Percentiles rank a stretch among this genome's conserved stretches.
These are phyloP conservation scores for Torulaspora microellipsoides DNA, from an alignment of 805 yeast species.

Conservation along the genomic window DNA sequence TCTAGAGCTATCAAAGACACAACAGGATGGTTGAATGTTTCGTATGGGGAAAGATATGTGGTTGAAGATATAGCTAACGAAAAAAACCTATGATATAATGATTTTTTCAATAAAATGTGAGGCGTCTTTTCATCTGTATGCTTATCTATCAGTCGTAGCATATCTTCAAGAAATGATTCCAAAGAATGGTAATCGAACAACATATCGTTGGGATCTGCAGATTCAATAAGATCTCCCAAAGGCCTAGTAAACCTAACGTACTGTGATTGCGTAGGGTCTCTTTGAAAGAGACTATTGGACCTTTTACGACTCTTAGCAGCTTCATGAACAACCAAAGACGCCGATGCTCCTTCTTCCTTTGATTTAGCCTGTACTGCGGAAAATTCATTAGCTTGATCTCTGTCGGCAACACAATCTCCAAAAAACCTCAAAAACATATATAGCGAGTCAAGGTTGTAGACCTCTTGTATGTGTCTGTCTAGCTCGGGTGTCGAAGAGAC, in stretches of 20 bases:
- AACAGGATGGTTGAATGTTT: conserved; percentile 83
- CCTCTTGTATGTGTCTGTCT: conserved; percentile 27
- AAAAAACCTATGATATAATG: conserved; percentile 54
- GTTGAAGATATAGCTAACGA: conserved; percentile 53
- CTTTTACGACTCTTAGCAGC: conserved; percentile 21
- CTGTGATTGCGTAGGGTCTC: conserved; percentile 32
- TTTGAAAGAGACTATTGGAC: conserved; percentile 32
- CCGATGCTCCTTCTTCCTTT: background rate
- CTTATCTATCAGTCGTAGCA: conserved; percentile 31
- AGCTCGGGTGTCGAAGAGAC: conserved; percentile 29
- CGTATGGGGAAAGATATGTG: conserved; percentile 65
- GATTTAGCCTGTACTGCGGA: background rate
- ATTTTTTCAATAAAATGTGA: conserved; percentile 36
- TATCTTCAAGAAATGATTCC: conserved; percentile 35
- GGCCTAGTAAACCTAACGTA: conserved; percentile 51
- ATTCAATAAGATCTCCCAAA: conserved; percentile 32
- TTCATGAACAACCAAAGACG: background rate
- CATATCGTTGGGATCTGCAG: conserved; percentile 29
- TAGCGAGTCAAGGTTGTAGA: conserved; percentile 27
- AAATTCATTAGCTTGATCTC: conserved; percentile 31
- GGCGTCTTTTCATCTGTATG: conserved; percentile 27
- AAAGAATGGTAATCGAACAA: conserved; percentile 35
- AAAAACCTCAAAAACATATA: conserved; percentile 31
- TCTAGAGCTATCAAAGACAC: conserved; percentile 67
- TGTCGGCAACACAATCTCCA: conserved; percentile 34